Evolutionary conservation across 176 grass and related monocot species (phyloP).

Genomic region (Chrysopogon serrulatus): DNA sequence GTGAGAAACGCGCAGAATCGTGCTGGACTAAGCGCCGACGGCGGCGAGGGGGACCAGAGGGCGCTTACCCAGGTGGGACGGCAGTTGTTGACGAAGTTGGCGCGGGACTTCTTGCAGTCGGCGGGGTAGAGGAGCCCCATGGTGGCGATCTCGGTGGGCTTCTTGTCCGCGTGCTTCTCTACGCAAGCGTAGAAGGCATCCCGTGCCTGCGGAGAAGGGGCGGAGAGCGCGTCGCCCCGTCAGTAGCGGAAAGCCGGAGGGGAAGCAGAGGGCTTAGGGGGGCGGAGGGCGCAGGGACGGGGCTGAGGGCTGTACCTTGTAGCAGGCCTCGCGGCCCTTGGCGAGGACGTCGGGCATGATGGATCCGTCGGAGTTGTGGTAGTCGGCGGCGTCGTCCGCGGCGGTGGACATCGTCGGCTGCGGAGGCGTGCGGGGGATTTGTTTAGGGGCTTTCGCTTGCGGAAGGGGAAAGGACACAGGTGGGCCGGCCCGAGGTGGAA

Average conservation of each 20-base stretch:
- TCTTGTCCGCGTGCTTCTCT: slow-evolving; percentile 79
- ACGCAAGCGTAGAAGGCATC: slow-evolving; percentile 87
- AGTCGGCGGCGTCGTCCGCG: neutral
- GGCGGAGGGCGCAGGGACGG: neutral
- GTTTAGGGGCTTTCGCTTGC: slow-evolving; percentile 19
- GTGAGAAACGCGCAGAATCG: neutral
- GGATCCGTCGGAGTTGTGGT: neutral
- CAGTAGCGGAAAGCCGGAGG: neutral
- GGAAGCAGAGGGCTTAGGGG: neutral
- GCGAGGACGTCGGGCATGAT: slow-evolving; percentile 83
- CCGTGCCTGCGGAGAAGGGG: slow-evolving; percentile 40
- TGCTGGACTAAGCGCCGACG: neutral
- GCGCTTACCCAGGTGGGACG: slow-evolving; percentile 67
- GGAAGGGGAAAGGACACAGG: neutral
- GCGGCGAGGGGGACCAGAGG: neutral
- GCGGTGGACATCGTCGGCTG: slow-evolving; percentile 29
- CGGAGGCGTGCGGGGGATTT: slow-evolving; percentile 14
- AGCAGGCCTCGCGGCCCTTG: slow-evolving; percentile 69
- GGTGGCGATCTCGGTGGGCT: slow-evolving; percentile 84
- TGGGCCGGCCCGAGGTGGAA: neutral
- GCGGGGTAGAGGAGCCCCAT: slow-evolving; percentile 74
- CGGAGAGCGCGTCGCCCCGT: neutral
- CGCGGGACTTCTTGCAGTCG: slow-evolving; percentile 71
- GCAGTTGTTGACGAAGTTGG: slow-evolving; percentile 64
- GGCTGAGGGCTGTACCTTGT: slow-evolving; percentile 45